These are phyloP conservation scores for Dipodascopsis tothii DNA, from an alignment of 805 yeast species.

Conservation along the genomic window DNA sequence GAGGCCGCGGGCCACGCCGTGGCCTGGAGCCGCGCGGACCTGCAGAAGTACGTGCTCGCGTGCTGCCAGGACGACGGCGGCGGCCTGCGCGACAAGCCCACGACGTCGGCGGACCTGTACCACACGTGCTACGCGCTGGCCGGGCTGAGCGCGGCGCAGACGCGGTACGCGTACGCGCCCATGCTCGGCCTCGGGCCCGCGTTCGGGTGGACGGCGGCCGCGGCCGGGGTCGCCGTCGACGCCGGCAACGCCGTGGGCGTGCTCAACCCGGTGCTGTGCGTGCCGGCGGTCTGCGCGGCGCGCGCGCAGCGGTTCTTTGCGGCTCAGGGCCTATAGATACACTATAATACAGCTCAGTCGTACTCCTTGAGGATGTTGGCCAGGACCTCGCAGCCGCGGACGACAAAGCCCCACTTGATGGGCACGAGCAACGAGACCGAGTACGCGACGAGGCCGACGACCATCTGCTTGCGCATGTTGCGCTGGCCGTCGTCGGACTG, in stretches of 20 bases:
- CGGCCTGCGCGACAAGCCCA: constrained; percentile 87
- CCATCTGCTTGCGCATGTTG: constrained; percentile 19
- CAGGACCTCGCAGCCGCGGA: constrained; percentile 21
- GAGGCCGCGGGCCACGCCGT: constrained; percentile 33
- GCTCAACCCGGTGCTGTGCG: neutral
- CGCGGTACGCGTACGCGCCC: constrained; percentile 32
- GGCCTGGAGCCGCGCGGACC: constrained; percentile 47
- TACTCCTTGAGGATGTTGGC: constrained; percentile 18
- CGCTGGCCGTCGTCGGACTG: constrained; percentile 5
- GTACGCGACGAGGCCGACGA: constrained; percentile 21
- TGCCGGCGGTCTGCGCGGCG: neutral
- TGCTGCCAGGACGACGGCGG: constrained; percentile 69
- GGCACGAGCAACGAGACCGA: constrained; percentile 17
- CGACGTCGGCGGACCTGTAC: constrained; percentile 68
- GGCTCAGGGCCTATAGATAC: neutral
- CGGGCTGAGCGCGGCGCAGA: constrained; percentile 62
- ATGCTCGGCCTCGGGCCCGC: too few relatives aligned
- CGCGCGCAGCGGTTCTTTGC: neutral
- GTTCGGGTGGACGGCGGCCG: neutral
- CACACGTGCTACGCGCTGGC: constrained; percentile 80
- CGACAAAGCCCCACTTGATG: constrained; percentile 24
- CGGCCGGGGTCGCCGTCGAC: neutral
- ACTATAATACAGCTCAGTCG: neutral
- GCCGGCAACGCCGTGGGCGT: neutral
- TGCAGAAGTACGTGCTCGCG: constrained; percentile 53